phyloP scores from a whole-genome alignment of 176 grass and related monocot species.

The Ananas comosus region DNA sequence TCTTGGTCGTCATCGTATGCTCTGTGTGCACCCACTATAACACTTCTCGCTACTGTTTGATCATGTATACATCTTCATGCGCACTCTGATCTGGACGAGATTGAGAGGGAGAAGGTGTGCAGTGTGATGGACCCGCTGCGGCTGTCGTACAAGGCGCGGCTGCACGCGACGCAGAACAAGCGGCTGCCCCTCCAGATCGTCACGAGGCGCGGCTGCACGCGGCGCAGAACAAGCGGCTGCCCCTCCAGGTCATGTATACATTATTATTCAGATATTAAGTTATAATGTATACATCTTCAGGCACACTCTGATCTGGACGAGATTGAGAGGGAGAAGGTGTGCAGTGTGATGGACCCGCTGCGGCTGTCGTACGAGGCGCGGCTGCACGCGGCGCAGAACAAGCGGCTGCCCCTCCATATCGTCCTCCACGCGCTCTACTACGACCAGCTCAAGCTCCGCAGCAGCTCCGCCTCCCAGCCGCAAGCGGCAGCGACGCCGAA shows the following conservation, averaged over 20 bases:
- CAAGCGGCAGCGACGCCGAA: background rate
- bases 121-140: conserved; percentile 73
- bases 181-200: conserved; percentile 60
- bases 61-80: conserved; percentile 11
- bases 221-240: conserved; percentile 70
- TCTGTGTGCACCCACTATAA: too few relatives aligned
- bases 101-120: conserved; percentile 85
- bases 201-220: conserved; percentile 70
- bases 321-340: conserved; percentile 81
- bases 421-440: conserved; percentile 71
- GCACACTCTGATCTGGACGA: conserved; percentile 57
- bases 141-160: conserved; percentile 57
- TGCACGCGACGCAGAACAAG: conserved; percentile 77
- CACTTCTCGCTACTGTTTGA: too few relatives aligned
- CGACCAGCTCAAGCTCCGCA: conserved; percentile 69
- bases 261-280: background rate
- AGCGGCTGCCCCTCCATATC: conserved; percentile 57
- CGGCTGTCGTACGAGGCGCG: conserved; percentile 62
- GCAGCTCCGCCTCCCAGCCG: conserved; percentile 15
- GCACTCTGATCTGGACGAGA: conserved; percentile 56
- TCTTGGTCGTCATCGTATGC: too few relatives aligned
- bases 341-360: conserved; percentile 79
- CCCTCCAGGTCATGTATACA: conserved; percentile 40
- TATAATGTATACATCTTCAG: background rate
- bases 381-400: conserved; percentile 74